Base-by-base conservation (phyloP, 768 basidiomycete genomes). In the Russula foetens region DNA sequence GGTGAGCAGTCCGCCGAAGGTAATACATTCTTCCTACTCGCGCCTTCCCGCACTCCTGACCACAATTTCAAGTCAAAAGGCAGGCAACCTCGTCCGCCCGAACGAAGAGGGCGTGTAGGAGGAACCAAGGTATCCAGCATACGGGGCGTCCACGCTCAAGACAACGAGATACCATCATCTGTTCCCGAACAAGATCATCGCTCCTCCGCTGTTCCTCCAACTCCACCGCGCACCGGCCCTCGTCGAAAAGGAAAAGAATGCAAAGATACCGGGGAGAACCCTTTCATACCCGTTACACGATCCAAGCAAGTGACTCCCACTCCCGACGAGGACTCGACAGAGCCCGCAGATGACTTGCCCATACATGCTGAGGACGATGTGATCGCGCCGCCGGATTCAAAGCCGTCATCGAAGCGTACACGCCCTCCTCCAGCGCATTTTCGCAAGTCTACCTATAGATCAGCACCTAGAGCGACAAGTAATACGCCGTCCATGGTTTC, bases 141-240 rank as follows among this genome's bases (percentile, higher is more conserved):
- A 15, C 60, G 49, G 38, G 33, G 48, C 38, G 33, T n/a, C 7
- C 2, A 15, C n/a, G 14, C 24, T 28, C 41, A 23, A 21, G 59
- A 31, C 21, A 60, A 55, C 5, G 59, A 60, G 24, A 50, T 60
- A 14, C 84, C 84, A 7, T 85, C 84, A 0, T 88, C 85, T 19
- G 72, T 81, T 46, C 83, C 84, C 3, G 78, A 80, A 41, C 80
- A 85, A 67, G 81, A 83, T 45, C 66, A 68, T 19, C 61, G 39
- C 7, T 1, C 46, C n/a, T 9, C 43, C 8, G 5, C 26, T 19
- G 45, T 46, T 23, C 41, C 49, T 35, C 45, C 64, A 7, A 67
- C 61, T 48, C 43, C 54, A 1, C 59, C 45, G 4, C 44, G 52
- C 15, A 55, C 35, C 23, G 21, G 28, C 39, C 15, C 45, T 24